Evolutionary conservation across 495 filamentous ascomycete species (phyloP).

Genomic region (Jackrogersella multiformis): DNA sequence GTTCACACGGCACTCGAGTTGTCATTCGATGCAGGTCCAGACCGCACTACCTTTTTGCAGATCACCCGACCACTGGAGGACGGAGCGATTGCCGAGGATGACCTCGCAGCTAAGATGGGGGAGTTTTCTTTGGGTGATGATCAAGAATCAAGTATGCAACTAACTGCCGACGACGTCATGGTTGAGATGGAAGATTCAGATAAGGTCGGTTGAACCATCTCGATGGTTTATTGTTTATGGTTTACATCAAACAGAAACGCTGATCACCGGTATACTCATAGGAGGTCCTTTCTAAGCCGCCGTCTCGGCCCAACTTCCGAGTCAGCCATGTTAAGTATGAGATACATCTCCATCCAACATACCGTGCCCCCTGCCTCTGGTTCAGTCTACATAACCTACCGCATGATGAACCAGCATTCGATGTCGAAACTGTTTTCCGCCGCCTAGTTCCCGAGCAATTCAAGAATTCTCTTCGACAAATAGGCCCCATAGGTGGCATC

Average conservation of each 20-base stretch:
- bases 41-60: conserved; percentile 56
- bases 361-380: conserved; percentile 67
- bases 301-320: conserved; percentile 51
- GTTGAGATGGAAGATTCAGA: conserved; percentile 59
- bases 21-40: conserved; percentile 42
- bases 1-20: conserved; percentile 49
- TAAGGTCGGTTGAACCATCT: conserved; percentile 45
- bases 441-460: conserved; percentile 72
- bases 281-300: conserved; percentile 36
- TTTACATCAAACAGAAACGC: conserved; percentile 28
- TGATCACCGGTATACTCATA: conserved; percentile 52
- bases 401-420: conserved; percentile 51
- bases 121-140: conserved; percentile 45
- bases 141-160: not conserved
- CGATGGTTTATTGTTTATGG: too few relatives aligned
- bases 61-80: conserved; percentile 57
- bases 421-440: conserved; percentile 73
- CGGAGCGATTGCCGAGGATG: conserved; percentile 50
- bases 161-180: conserved; percentile 47
- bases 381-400: conserved; percentile 61
- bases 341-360: conserved; percentile 66
- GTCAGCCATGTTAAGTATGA: conserved; percentile 69
- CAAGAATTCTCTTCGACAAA: conserved; percentile 62
- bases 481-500: conserved; percentile 77
- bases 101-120: conserved; percentile 53